Conservation (phyloP, 2,329 filamentous ascomycete species). For the Fusarium armeniacum region DNA sequence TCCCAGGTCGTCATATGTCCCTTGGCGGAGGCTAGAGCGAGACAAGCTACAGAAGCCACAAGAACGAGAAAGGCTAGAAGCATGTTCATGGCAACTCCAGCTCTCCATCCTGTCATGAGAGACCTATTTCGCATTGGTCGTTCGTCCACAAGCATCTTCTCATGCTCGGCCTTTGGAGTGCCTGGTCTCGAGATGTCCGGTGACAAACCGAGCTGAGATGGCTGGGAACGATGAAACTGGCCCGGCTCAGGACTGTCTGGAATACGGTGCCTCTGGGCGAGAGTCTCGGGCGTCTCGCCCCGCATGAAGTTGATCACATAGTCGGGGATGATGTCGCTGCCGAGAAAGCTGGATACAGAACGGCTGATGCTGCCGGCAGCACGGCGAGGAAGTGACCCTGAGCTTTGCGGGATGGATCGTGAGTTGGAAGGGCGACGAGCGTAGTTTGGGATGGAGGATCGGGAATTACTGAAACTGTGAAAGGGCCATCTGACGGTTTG, state of each 20-base stretch:
- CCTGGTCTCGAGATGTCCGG: constrained; percentile 40
- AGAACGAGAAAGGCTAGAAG: constrained; percentile 58
- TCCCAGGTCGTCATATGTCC: constrained; percentile 54
- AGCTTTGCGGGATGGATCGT: constrained; percentile 43
- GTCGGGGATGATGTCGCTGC: constrained; percentile 65
- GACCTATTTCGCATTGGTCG: constrained; percentile 47
- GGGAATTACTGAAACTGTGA: constrained; percentile 49
- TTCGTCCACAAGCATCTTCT: constrained; percentile 47
- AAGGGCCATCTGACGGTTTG: constrained; percentile 50
- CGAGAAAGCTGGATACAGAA: constrained; percentile 53
- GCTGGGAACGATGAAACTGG: constrained; percentile 39
- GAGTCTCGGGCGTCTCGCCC: constrained; percentile 67
- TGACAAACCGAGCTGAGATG: constrained; percentile 40
- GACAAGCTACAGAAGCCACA: constrained; percentile 56
- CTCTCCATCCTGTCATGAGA: constrained; percentile 62
- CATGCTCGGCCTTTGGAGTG: constrained; percentile 45
- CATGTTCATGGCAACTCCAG: constrained; percentile 61
- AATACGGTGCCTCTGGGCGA: constrained; percentile 60
- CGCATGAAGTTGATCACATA: constrained; percentile 69
- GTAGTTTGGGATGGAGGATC: constrained; percentile 44
- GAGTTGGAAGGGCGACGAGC: constrained; percentile 41
- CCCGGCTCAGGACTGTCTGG: constrained; percentile 49
- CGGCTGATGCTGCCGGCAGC: constrained; percentile 49
- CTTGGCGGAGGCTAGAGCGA: constrained; percentile 56
- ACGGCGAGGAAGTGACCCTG: constrained; percentile 45